Base-by-base conservation (phyloP, 2,329 filamentous ascomycete species). In the Metarhizium humberi region DNA sequence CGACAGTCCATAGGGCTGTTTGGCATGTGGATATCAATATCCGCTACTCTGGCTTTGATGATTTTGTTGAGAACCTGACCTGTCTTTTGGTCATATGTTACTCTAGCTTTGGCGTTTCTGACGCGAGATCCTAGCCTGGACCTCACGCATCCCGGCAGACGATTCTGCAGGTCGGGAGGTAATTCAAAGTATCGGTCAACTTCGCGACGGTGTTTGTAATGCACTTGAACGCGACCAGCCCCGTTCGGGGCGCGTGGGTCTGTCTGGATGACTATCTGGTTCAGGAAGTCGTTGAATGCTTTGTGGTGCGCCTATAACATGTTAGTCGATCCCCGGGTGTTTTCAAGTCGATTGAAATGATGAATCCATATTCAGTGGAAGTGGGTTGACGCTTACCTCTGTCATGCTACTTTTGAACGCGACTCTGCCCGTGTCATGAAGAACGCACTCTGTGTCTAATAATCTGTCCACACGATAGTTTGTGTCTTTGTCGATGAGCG, bases 401-500 rank as follows among this genome's bases (percentile, higher is more conserved):
- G 88, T 92, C 92, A 97, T 96, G 58, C 85, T 89, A 66, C 91
- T 96, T 63, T 85, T 83, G 65, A 97, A 99, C 0, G 78, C 79
- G 34, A 87, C 77, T 48, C 81, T 78, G 36, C 77, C 75, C 29
- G 77, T 79, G 36, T 83, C 79, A 50, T 77, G 75, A 20, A 95
- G 70, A 6, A 95, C 75, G 50, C 82, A 87, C 67, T 94, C 88
- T 0, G 88, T 86, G 25, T 78, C 70, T 4, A 94, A 78, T 6
- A 83, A 82, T 10, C 92, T 71, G 10, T 79, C 74, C 30, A 92
- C 74, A n/a, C 90, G 80, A 50, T 85, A 77, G 55, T 86, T 82
- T 6, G 83, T 88, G 58, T 86, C 81, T 65, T 83, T 84, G 67
- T 90, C 85, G 56, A 92, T 81, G 14, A 97, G 78, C 30, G 84